Evolutionary conservation across 768 basidiomycete genomes (phyloP), one percentile per base, ranked within the genome.

Genomic region (Exidia glandulosa): DNA sequence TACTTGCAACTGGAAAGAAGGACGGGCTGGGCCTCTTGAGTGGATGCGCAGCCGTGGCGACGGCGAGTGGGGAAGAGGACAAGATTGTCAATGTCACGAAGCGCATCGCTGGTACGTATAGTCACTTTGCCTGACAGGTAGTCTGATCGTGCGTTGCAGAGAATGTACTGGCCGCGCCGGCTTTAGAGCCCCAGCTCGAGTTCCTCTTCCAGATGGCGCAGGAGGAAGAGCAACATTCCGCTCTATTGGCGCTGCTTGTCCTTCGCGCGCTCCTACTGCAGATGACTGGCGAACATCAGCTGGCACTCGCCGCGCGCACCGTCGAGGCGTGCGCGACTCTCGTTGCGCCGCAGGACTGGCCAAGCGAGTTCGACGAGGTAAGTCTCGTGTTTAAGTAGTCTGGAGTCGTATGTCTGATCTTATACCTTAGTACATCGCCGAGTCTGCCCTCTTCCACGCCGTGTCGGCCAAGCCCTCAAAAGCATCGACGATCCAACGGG

Each of bases 381-480:
- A n/a, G n/a, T n/a, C n/a, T n/a, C n/a, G n/a, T n/a, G n/a, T n/a
- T n/a, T n/a, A n/a, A n/a, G n/a, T n/a, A n/a, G n/a, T n/a, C n/a
- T n/a, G n/a, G n/a, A n/a, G n/a, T n/a, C n/a, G n/a, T n/a, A n/a
- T n/a, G n/a, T n/a, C n/a, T n/a, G n/a, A n/a, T n/a, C n/a, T n/a
- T n/a, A n/a, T 58, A 2, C 14, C 25, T 73, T 58, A 86, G 84
- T 74, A 75, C 27, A 69, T 79, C 54, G 70, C 77, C 45, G 77
- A 78, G 58, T 68, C 65, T 1, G 73, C 71, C 31, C 62, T 88
- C 13, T 77, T 76, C 3, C 80, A 71, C 61, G 75, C 75, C 56
- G 74, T 83, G 2, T 75, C 82, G 4, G 66, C 73, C 12, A 91
- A 88, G 68, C 84, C 87, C 2, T 82, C 73, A 57, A 85, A 81